Evolutionary conservation across 164 flowering plant genomes (phyloP).

Genomic region (Macadamia integrifolia): DNA sequence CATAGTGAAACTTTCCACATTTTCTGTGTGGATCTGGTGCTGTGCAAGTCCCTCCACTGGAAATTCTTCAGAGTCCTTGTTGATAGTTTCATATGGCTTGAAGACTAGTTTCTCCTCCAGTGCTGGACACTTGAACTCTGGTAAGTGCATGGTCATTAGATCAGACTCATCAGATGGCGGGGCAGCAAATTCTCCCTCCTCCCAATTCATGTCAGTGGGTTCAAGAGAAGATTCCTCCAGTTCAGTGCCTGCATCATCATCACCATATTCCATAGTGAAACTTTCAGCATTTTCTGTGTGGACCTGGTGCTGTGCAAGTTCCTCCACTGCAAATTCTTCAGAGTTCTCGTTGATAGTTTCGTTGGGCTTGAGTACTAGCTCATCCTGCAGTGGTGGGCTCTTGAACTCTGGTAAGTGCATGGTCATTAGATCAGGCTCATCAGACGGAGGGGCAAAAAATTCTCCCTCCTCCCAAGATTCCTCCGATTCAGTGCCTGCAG

Average conservation of each 20-base stretch:
- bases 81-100: conserved; percentile 6
- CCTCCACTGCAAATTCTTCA: conserved; percentile 18
- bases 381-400: conserved; percentile 1
- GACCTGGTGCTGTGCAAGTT: conserved; percentile 4
- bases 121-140: conserved; percentile 3
- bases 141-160: neutral
- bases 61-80: conserved; percentile 8
- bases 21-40: conserved; percentile 10
- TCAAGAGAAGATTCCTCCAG: conserved; percentile 1
- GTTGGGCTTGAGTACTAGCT: conserved; percentile 8
- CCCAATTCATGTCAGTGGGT: conserved; percentile 7
- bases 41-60: conserved; percentile 10
- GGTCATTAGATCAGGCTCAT: neutral
- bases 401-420: conserved; percentile 1
- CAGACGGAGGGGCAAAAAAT: neutral
- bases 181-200: conserved; percentile 8
- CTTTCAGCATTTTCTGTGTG: conserved; percentile 9
- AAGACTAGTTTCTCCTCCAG: conserved; percentile 5
- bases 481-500: conserved; percentile 6
- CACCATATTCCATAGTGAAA: neutral
- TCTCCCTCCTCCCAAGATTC: conserved; percentile 14
- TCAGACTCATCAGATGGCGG: conserved; percentile 6
- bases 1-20: conserved; percentile 2
- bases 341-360: neutral
- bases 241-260: conserved; percentile 1